A percentile compares a stretch with the other conserved stretches of the same genome.
Evolutionary conservation across 1,284 basidiomycete genomes (phyloP).

Genomic region (Coniferiporia sulphurascens): DNA sequence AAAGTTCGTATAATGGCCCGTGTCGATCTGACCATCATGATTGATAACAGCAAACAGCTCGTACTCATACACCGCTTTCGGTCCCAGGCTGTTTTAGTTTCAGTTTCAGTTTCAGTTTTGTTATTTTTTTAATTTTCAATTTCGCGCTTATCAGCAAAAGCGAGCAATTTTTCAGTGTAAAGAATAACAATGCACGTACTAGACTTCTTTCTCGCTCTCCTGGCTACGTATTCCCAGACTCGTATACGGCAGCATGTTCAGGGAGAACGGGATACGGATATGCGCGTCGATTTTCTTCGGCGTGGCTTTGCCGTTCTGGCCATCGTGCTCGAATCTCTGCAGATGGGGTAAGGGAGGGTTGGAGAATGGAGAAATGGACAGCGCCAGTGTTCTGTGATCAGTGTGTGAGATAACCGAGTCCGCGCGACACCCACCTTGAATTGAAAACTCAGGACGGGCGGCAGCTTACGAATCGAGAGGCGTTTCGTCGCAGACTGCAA

Average conservation of each 20-base stretch:
- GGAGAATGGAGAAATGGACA: no score
- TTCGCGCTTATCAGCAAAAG: no score
- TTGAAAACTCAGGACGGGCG: conserved; percentile 91
- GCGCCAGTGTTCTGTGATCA: no score
- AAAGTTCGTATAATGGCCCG: conserved; percentile 90
- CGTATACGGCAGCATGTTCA: conserved; percentile 89
- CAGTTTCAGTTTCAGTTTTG: no score
- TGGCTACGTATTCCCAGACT: conserved; percentile 49
- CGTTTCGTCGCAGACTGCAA: conserved; percentile 76
- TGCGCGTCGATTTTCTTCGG: conserved; percentile 84
- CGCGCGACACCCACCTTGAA: conserved; percentile 83
- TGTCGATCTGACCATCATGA: conserved; percentile 92
- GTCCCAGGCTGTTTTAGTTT: conserved; percentile 40
- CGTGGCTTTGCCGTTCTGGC: conserved; percentile 51
- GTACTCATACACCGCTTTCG: conserved; percentile 78
- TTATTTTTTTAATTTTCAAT: no score
- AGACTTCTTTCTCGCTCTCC: conserved; percentile 29
- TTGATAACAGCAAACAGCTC: conserved; percentile 93
- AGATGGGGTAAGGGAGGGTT: not conserved
- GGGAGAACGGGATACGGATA: conserved; percentile 76
- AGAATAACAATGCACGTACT: no score
- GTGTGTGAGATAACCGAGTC: no score
- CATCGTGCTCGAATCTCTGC: conserved; percentile 87
- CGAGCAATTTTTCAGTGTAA: no score
- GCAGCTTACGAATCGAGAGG: conserved; percentile 79